Evolutionary conservation across 2,329 filamentous ascomycete genomes (phyloP).

Genomic region (Fusarium armeniacum): DNA sequence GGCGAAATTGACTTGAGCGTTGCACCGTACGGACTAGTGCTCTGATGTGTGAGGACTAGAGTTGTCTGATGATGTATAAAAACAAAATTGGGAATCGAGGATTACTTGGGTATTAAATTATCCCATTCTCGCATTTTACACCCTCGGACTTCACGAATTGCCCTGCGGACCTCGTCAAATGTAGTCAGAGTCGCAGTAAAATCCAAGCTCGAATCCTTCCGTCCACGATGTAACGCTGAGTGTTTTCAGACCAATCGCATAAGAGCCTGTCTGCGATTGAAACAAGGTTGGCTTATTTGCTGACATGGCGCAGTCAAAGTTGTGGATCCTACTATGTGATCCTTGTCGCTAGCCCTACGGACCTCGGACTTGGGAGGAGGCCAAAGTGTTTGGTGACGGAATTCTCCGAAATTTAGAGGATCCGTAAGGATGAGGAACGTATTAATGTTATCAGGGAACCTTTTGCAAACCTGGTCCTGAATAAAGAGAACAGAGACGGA

Average conservation of each 20-base stretch:
- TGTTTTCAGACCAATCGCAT: neutral
- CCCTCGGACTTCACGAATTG: constrained; percentile 23
- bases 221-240: constrained; percentile 1
- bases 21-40: constrained; percentile 1
- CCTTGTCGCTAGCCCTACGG: constrained; percentile 16
- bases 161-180: constrained; percentile 9
- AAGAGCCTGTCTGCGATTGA: neutral
- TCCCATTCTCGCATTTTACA: neutral
- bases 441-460: neutral
- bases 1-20: neutral
- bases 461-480: accelerated
- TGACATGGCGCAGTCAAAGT: constrained; percentile 21
- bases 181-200: neutral
- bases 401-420: neutral
- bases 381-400: neutral
- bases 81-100: neutral
- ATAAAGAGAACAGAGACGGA: neutral
- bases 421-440: neutral
- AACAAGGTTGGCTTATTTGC: constrained; percentile 16
- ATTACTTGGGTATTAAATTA: constrained; percentile 6
- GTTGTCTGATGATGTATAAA: neutral
- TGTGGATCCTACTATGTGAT: neutral
- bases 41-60: too few species aligned
- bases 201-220: constrained; percentile 9
- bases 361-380: constrained; percentile 13